A percentile compares a stretch with the other conserved stretches of the same genome.
These are phyloP conservation scores for Lactifluus pinguis DNA, from an alignment of 768 basidiomycete genomes.

Conservation along the genomic window DNA sequence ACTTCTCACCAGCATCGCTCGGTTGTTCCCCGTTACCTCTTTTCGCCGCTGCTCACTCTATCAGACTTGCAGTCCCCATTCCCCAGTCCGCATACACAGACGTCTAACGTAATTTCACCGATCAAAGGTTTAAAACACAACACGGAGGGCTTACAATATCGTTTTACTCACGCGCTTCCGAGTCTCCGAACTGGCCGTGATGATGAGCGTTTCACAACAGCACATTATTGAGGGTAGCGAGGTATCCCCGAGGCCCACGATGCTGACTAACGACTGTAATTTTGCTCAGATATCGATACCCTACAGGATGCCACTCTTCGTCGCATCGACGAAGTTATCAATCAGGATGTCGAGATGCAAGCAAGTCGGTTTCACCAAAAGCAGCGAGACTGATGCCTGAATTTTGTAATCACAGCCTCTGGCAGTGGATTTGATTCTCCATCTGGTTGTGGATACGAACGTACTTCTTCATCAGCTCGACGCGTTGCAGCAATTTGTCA, in stretches of 20 bases:
- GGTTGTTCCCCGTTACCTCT: no score
- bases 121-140: no score
- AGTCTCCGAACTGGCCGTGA: not conserved
- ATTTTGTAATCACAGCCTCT: not conserved
- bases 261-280: not conserved
- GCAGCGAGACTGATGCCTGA: not conserved
- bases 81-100: no score
- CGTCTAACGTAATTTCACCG: no score
- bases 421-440: slow-evolving; percentile 24
- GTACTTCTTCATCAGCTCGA: slow-evolving; percentile 62
- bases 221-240: not conserved
- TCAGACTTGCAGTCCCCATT: no score
- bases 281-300: not conserved
- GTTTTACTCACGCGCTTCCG: not conserved
- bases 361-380: slow-evolving; percentile 26
- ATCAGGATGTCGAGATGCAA: slow-evolving; percentile 68
- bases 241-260: not conserved
- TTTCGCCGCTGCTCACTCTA: no score
- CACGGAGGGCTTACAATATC: no score
- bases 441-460: slow-evolving; percentile 72
- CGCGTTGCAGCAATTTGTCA: slow-evolving; percentile 53
- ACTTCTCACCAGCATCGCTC: no score
- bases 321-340: slow-evolving; percentile 46
- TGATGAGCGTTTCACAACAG: not conserved
- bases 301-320: slow-evolving; percentile 35